Base-by-base conservation (phyloP, 2,329 filamentous ascomycete species). In the Fusarium coicis region DNA sequence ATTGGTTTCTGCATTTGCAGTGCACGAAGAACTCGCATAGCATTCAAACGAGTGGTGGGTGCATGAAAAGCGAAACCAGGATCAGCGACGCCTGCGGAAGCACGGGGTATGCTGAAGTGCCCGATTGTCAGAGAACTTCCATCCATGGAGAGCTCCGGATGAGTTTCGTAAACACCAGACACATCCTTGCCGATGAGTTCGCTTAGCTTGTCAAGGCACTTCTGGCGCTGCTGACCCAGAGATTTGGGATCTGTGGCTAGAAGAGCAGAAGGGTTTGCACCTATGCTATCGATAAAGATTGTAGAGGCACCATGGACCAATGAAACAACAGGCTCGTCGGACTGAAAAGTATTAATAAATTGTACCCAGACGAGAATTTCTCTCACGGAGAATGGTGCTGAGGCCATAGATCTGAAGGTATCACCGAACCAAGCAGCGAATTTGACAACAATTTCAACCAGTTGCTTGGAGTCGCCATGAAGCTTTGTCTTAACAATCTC, bases 361-460 rank as follows among this genome's bases (percentile, higher is more conserved):
- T 95, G 91, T 18, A 96, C 93, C 96, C 96, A 99, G 11, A 93
- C 92, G 28, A 99, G 88, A 11, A 97, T 91, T 81, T 98, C 96
- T 84, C 97, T 91, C 68, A 99, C 93, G 0, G 96, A 98, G 68
- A 98, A 93, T 0, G 91, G 90, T 4, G 93, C 93, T 2, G 91
- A 90, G 8, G 92, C 88, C 23, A 92, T 90, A 2, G 93, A 92
- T 21, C 93, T 92, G 80, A 97, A 98, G 21, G 89, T 92, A 72
- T 89, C 84, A 63, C 95, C 95, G 83, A 98, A 99, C 96, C 96
- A 99, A 73, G 93, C 90, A 1, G 96, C 93, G 81, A 99, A 99
- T 14, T 90, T 87, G 30, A 99, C 91, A 80, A 99, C 93, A 10
- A 89, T 84, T 40, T 85, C 84, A 1, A 94, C 90, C 72, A 93